phyloP scores from a whole-genome alignment of 306 rosid genomes.

The Phaseolus lunatus region DNA sequence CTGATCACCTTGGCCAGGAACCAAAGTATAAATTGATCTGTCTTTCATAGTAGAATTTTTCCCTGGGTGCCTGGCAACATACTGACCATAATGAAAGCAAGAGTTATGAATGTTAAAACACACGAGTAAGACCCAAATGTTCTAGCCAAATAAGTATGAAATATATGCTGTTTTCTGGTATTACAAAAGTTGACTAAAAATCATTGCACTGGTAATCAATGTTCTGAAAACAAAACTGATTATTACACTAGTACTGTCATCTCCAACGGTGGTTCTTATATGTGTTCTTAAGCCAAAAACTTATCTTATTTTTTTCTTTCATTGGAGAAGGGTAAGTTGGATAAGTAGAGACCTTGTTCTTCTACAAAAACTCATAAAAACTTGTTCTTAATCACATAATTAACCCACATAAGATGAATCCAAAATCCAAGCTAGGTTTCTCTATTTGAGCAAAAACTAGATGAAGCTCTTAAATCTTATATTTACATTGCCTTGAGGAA shows the following conservation, averaged over 20 bases:
- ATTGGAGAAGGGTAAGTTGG: too few species aligned
- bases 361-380: too few species aligned
- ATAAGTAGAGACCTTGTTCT: too few species aligned
- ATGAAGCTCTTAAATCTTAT: too few species aligned
- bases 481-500: too few species aligned
- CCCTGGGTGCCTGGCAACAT: slow-evolving; percentile 67
- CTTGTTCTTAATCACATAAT: too few species aligned
- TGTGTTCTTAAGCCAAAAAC: too few species aligned
- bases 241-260: neutral
- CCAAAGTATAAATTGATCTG: slow-evolving; percentile 57
- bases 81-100: slow-evolving; percentile 58
- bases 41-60: slow-evolving; percentile 54
- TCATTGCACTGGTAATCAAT: neutral
- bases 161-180: slow-evolving; percentile 12
- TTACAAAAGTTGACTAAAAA: slow-evolving; percentile 10
- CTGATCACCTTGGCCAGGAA: slow-evolving; percentile 58
- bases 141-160: slow-evolving; percentile 16
- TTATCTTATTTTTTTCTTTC: too few species aligned
- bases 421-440: too few species aligned
- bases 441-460: too few species aligned
- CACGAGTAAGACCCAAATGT: neutral
- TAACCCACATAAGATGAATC: too few species aligned
- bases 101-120: slow-evolving; percentile 18
- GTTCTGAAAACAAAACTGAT: neutral
- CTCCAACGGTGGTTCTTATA: too few species aligned